phyloP scores from a whole-genome alignment of 495 filamentous ascomycete genomes.

The Lophium mytilinum region DNA sequence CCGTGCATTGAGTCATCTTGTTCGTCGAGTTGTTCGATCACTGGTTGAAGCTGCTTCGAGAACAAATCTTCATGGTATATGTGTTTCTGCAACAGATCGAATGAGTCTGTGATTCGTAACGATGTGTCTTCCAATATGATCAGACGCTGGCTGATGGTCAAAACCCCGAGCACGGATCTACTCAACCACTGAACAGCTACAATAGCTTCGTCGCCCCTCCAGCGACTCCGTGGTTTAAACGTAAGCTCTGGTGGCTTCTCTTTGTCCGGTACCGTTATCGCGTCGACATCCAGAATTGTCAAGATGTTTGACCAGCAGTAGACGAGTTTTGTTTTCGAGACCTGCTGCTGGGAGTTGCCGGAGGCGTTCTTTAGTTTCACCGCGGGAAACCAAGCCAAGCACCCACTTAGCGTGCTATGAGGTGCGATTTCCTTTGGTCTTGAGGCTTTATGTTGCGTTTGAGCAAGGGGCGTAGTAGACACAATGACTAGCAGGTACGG shows the following conservation, averaged over 20 bases:
- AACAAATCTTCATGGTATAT: conserved; percentile 89
- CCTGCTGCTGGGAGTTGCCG: conserved; percentile 38
- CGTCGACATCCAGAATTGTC: conserved; percentile 81
- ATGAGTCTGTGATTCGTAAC: conserved; percentile 85
- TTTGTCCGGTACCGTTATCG: conserved; percentile 51
- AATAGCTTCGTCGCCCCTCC: conserved; percentile 91
- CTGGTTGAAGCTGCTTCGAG: conserved; percentile 66
- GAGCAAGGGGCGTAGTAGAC: conserved; percentile 89
- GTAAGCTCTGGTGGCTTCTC: conserved; percentile 65
- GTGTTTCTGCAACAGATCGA: conserved; percentile 84
- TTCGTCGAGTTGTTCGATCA: conserved; percentile 85
- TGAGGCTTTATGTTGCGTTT: conserved; percentile 88
- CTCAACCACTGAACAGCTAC: conserved; percentile 96
- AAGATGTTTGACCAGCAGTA: conserved; percentile 98
- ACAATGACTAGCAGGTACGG: conserved; percentile 94
- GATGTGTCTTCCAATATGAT: conserved; percentile 85
- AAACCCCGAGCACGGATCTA: conserved; percentile 79
- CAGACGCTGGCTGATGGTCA: conserved; percentile 88
- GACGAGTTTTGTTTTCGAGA: conserved; percentile 76
- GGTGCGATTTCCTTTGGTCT: conserved; percentile 83
- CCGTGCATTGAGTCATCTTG: conserved; percentile 86
- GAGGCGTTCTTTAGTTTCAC: conserved; percentile 80
- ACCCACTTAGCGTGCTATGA: conserved; percentile 85
- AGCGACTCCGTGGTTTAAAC: conserved; percentile 78
- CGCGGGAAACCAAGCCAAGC: conserved; percentile 93